Evolutionary conservation across 2,329 filamentous ascomycete genomes (phyloP), one percentile per base, ranked within the genome.

Genomic region (Trichoderma aggressivum): DNA sequence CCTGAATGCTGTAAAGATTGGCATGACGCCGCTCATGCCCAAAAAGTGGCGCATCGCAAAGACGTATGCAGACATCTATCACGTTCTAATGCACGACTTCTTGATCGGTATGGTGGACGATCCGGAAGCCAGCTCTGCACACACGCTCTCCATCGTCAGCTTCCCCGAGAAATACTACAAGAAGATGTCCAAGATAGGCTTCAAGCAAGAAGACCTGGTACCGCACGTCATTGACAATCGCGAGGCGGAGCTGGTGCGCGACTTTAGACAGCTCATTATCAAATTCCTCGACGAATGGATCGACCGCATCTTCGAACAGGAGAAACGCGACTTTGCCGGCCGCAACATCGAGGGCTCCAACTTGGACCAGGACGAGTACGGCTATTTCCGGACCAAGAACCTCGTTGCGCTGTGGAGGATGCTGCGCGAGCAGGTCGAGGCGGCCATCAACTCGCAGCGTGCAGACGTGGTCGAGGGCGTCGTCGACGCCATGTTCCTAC

Each of bases 231-330:
- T 99, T 72, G 96, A 98, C 82, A 93, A 94, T 77, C 90, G 95
- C 72, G 94, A 97, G 81, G 87, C 90, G 50, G 96, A 99, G 80
- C 87, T 99, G 18, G 93, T 99, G 68, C 91, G 94, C 66, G 94
- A 97, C 79, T 99, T 98, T 86, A 90, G 95, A 72, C 91, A 94
- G 79, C 91, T 98, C 79, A 98, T 99, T 80, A 96, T 98, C 82
- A 93, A 92, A 79, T 94, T 94, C 73, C 90, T 99, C 72, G 95
- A 98, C 80, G 93, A 98, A 83, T 99, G 96, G 94, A 97, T 98
- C 86, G 93, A 97, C 74, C 90, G 94, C 71, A 98, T 99, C 80
- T 94, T 93, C 76, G 86, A 86, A 10, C 91, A 93, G 58, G 97
- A 99, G 81, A 88, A 88, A 77, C 91, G 90, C 76, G 91, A 93